Percentiles rank a stretch among this genome's conserved stretches.
Conservation (phyloP, 1,284 basidiomycete species). For the Vanrija humicola region DNA sequence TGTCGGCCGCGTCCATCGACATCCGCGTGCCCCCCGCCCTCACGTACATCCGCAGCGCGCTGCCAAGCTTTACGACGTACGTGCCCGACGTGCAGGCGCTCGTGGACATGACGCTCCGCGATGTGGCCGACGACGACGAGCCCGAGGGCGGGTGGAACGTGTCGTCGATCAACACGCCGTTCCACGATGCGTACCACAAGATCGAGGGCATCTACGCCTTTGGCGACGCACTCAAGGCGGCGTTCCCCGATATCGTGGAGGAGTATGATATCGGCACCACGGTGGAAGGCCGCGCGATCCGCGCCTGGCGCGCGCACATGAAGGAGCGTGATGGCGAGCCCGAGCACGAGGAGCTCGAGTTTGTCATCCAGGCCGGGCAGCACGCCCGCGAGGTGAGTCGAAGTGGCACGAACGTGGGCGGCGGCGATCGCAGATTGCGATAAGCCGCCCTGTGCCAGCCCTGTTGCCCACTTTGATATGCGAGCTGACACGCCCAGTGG, state of each 20-base stretch:
- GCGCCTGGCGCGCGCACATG: conserved; percentile 33
- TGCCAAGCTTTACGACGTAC: conserved; percentile 7
- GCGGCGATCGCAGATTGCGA: background rate
- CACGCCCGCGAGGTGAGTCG: conserved; percentile 69
- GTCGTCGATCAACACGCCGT: conserved; percentile 28
- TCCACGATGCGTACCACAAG: conserved; percentile 45
- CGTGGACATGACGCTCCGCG: conserved; percentile 15
- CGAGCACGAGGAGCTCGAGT: conserved; percentile 40
- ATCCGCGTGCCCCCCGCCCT: conserved; percentile 22
- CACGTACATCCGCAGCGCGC: too few species aligned
- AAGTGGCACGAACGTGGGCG: background rate
- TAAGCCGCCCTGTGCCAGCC: background rate
- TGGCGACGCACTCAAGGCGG: conserved; percentile 32
- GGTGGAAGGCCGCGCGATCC: conserved; percentile 33
- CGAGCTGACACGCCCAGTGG: conserved; percentile 56
- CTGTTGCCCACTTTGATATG: conserved; percentile 1
- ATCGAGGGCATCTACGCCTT: conserved; percentile 41
- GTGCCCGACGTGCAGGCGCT: conserved; percentile 37
- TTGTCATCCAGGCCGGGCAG: conserved; percentile 70
- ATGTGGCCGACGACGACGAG: conserved; percentile 1
- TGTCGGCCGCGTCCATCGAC: conserved; percentile 29
- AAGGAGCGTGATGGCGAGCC: conserved; percentile 8
- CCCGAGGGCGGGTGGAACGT: conserved; percentile 27
- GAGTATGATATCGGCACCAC: conserved; percentile 34
- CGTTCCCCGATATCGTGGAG: conserved; percentile 31